Evolutionary conservation across 441 rosid species (phyloP), one percentile per base, ranked within the genome.

Genomic region (Syzygium malaccense): DNA sequence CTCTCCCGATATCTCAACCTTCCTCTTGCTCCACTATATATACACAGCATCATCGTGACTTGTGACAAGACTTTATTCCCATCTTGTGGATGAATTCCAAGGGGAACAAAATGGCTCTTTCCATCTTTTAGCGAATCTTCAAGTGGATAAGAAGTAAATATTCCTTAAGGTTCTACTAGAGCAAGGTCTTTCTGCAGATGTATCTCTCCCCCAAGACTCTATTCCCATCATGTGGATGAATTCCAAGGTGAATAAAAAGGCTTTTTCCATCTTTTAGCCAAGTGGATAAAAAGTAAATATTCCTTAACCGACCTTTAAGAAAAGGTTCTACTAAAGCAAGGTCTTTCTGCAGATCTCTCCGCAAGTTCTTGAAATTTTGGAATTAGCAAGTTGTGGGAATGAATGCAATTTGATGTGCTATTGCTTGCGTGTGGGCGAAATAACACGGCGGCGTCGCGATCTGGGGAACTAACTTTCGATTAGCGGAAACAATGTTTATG

Each of bases 391-490:
- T 75, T 25, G 4, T 41, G 2, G n/a, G 83, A 75, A 23, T 2
- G 28, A 45, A 41, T 12, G 51, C n/a, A 23, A 41, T 75, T 7
- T 13, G 17, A 41, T 2, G 83, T 41, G 51, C n/a, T 45, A 41
- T 7, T 3, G 83, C 83, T 37, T 11, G 51, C 45, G 6, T 41
- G 45, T 5, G 45, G 45, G 45, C 3, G 14, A 13, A 32, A 30
- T 3, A 18, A 19, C 45, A 66, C 1, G 45, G 25, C 9, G 6
- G 4, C 7, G 0, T 32, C 20, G 25, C 25, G 0, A 32, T 19
- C 33, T 9, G 45, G 78, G 49, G n/a, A 37, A 3, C 28, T 11
- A 20, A 37, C 49, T 37, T 6, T 37, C 1, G 4, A 37, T 37
- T 12, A 41, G 51, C 4, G 3, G 41, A 75, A 71, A 45, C 49